Conservation (phyloP, 2,329 filamentous ascomycete species). For the Metarhizium guizhouense region DNA sequence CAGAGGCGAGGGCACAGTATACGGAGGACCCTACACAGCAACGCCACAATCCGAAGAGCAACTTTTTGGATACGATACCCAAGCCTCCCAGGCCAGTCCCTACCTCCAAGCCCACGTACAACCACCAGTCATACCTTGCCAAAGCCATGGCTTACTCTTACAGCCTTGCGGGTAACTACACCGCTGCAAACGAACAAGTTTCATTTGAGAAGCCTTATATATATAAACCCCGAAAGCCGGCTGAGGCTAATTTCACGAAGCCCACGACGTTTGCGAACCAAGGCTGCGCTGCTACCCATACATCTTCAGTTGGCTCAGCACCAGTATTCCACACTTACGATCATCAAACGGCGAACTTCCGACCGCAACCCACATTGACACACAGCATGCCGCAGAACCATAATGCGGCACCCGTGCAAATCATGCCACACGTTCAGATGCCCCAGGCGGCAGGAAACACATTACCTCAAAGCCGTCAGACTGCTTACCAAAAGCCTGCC, state of each 20-base stretch:
- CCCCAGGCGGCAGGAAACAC: not conserved
- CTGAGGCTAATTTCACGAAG: conserved; percentile 11
- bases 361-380: not conserved
- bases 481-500: not conserved
- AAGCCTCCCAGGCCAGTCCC: conserved; percentile 36
- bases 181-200: conserved; percentile 1
- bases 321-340: conserved; percentile 7
- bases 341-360: conserved; percentile 7
- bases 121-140: conserved; percentile 5
- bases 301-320: not conserved
- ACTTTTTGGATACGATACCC: conserved; percentile 62
- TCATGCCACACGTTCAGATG: not conserved
- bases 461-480: not conserved
- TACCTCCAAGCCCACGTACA: conserved; percentile 12
- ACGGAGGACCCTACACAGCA: conserved; percentile 60
- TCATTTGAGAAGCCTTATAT: conserved; percentile 40
- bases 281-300: conserved; percentile 11
- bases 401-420: conserved; percentile 5
- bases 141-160: conserved; percentile 10
- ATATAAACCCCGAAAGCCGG: conserved; percentile 39
- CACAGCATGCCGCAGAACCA: conserved; percentile 3
- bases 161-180: conserved; percentile 4
- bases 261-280: conserved; percentile 12
- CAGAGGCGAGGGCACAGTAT: conserved; percentile 84
- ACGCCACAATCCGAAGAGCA: conserved; percentile 59